These are phyloP conservation scores for Globisporangium abappressorium DNA, from an alignment of 352 stramenopile genomes.

Conservation along the genomic window DNA sequence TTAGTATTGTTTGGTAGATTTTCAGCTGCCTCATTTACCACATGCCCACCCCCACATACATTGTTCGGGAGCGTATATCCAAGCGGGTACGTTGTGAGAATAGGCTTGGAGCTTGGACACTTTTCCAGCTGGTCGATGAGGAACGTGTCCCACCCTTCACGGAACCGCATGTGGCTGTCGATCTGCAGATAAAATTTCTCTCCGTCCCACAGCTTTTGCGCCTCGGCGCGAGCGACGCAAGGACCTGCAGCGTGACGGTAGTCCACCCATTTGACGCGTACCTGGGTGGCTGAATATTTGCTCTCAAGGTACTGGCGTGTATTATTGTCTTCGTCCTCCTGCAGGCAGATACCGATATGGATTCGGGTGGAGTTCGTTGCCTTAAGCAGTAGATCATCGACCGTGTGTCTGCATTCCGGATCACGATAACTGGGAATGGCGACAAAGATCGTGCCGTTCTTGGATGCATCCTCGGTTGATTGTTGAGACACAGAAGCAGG, in stretches of 20 bases:
- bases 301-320: background rate
- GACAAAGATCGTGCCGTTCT: background rate
- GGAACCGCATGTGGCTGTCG: constrained; percentile 93
- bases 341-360: background rate
- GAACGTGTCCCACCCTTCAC: constrained; percentile 86
- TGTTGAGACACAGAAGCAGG: background rate
- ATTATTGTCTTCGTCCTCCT: background rate
- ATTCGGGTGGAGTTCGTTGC: background rate
- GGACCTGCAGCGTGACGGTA: background rate
- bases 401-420: background rate
- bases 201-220: constrained; percentile 73
- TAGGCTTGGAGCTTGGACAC: constrained; percentile 40
- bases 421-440: background rate
- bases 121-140: constrained; percentile 74
- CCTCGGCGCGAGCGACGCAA: constrained; percentile 20
- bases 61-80: constrained; percentile 56
- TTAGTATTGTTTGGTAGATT: background rate
- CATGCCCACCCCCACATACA: background rate
- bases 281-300: background rate
- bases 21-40: background rate
- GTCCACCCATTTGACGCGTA: background rate
- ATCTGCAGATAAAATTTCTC: constrained; percentile 94
- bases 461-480: background rate
- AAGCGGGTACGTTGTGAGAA: constrained; percentile 93
- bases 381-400: background rate